Evolutionary conservation across 768 basidiomycete species (phyloP), one percentile per base, ranked within the genome.

Genomic region (Tylopilus intermedius): DNA sequence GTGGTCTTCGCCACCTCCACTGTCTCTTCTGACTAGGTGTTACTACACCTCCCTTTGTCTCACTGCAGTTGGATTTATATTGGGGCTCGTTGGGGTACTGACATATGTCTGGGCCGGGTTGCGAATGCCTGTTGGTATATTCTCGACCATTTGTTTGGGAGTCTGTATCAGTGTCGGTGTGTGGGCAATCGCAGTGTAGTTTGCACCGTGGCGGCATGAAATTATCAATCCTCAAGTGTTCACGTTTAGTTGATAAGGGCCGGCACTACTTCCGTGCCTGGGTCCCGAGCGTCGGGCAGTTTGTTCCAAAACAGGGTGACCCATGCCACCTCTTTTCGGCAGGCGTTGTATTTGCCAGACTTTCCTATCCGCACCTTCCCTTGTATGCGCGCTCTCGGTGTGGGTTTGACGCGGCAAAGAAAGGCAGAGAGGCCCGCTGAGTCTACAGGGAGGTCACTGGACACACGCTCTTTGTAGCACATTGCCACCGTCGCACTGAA

Each of bases 11-110:
- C 39, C 54, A 4, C 45, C 57, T 1, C 67, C 67, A 1, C 3
- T 64, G 46, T 40, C 58, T 27, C 59, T 69, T 10, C 24, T 69
- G 0, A 60, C 57, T 5, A 57, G 55, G 8, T 69, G 65, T 50
- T 71, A 62, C 29, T 55, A 53, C 29, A 71, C 60, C 29, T 60
- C 56, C 8, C 58, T 71, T 14, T 54, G n/a, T 29, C 57, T 67
- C 26, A 41, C 65, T 11, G 39, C 62, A 14, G 30, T 26, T 10
- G 67, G 67, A 2, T 71, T 71, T 38, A 33, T 58, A 24, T 47
- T 63, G 43, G 63, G 58, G 8, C 29, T 71, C 32, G 50, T 51
- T 8, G 69, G 69, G 10, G 62, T 69, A 48, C 56, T 65, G 15
- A 13, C 53, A 7, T 69, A 60, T 45, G n/a, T 54, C 39, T 69